These are phyloP conservation scores for Myrica gale DNA, from an alignment of 306 rosid species.

Conservation along the genomic window DNA sequence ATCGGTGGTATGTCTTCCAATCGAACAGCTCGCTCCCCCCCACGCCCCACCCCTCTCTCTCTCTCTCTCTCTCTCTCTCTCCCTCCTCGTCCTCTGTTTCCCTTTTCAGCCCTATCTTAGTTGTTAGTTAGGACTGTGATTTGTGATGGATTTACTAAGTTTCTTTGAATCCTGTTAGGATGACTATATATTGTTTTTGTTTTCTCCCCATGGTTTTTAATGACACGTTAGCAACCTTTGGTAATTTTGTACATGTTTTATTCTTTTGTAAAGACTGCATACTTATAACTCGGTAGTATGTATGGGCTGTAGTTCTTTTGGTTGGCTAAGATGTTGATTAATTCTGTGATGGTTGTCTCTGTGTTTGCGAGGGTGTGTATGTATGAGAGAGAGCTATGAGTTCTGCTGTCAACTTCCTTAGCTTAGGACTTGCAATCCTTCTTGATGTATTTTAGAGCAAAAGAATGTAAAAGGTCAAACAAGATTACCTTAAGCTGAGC, in stretches of 20 bases:
- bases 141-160: not conserved
- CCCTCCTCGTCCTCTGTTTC: constrained; percentile 11
- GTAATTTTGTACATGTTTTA: no score
- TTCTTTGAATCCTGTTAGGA: not conserved
- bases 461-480: not conserved
- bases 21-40: not conserved
- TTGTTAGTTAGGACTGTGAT: not conserved
- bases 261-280: no score
- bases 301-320: not conserved
- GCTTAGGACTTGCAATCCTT: not conserved
- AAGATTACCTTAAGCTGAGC: not conserved
- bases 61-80: no score
- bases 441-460: not conserved
- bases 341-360: not conserved
- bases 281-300: not conserved
- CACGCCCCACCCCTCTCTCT: no score
- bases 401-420: not conserved
- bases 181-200: not conserved
- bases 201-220: not conserved
- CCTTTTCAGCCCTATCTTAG: constrained; percentile 9
- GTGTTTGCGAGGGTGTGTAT: not conserved
- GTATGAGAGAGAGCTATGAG: no score
- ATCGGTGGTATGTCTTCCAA: constrained; percentile 68
- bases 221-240: not conserved
- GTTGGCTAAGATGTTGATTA: not conserved